A percentile compares a stretch with the other conserved stretches of the same genome.
Conservation (phyloP, 129 eudicot genomes). For the Glebionis coronaria region DNA sequence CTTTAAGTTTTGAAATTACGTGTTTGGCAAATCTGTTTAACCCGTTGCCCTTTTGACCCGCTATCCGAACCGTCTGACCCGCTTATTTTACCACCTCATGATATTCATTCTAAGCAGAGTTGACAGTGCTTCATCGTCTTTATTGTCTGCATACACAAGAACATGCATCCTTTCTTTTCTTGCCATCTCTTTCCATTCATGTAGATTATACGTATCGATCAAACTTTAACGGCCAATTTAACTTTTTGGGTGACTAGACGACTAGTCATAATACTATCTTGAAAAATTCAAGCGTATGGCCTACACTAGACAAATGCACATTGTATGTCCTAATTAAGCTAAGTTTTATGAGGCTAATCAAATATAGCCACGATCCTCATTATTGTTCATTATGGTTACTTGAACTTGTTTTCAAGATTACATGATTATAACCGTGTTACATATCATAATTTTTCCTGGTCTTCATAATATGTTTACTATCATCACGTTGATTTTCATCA, state of each 20-base stretch:
- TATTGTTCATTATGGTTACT: background rate
- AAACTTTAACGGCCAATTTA: background rate
- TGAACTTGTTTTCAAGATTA: constrained; percentile 10
- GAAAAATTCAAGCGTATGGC: constrained; percentile 3
- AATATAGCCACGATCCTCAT: background rate
- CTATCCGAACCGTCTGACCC: too few relatives aligned
- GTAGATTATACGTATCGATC: background rate
- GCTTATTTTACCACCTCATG: too few relatives aligned
- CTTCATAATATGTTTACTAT: too few relatives aligned
- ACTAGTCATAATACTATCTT: constrained; percentile 2
- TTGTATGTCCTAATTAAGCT: constrained; percentile 1
- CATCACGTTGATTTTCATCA: background rate
- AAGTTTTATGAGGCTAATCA: background rate
- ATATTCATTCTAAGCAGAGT: too few relatives aligned
- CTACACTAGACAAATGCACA: constrained; percentile 17
- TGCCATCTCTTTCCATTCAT: background rate
- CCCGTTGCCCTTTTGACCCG: too few relatives aligned
- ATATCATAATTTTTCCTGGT: constrained; percentile 3
- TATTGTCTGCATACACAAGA: constrained; percentile 8
- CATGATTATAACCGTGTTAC: background rate
- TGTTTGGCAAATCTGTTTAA: too few relatives aligned
- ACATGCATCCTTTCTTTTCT: constrained; percentile 3
- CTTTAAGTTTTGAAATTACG: too few relatives aligned
- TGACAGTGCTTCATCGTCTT: background rate
- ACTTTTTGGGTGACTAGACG: constrained; percentile 8